A percentile compares a stretch with the other conserved stretches of the same genome.
Evolutionary conservation across 2,329 filamentous ascomycete genomes (phyloP).

Genomic region (Penicillium paneum): DNA sequence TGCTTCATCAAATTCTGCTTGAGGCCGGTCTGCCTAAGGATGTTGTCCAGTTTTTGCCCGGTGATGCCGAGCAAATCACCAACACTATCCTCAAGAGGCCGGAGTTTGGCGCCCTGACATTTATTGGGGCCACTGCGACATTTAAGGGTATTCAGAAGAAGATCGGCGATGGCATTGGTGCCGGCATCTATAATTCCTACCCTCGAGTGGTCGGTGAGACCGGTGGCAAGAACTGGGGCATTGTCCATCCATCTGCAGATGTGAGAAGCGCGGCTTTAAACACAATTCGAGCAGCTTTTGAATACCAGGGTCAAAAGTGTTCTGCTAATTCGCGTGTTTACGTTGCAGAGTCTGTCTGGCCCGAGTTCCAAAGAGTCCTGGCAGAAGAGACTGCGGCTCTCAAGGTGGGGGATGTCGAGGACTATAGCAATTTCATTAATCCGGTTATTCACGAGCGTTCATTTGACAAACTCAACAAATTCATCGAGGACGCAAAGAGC

Average conservation of each 20-base stretch:
- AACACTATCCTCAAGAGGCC: conserved; percentile 68
- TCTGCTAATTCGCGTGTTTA: conserved; percentile 76
- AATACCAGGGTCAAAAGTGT: conserved; percentile 88
- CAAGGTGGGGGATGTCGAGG: conserved; percentile 64
- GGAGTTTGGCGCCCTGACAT: conserved; percentile 81
- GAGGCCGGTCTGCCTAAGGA: conserved; percentile 83
- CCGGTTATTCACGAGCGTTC: conserved; percentile 77
- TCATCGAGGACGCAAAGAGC: conserved; percentile 72
- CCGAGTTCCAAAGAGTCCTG: conserved; percentile 64
- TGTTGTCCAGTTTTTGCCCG: conserved; percentile 87
- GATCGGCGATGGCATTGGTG: conserved; percentile 73
- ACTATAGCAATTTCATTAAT: conserved; percentile 73
- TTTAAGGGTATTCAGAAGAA: conserved; percentile 82
- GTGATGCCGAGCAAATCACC: conserved; percentile 77
- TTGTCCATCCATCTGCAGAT: conserved; percentile 72
- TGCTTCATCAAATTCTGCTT: conserved; percentile 79
- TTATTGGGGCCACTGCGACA: conserved; percentile 83
- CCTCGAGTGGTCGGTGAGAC: conserved; percentile 84
- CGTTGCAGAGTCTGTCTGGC: conserved; percentile 69
- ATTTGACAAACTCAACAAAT: conserved; percentile 71
- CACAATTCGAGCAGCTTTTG: conserved; percentile 78
- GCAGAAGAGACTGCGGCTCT: conserved; percentile 64
- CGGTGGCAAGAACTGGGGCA: conserved; percentile 86
- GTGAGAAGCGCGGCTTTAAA: conserved; percentile 72
- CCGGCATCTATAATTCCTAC: conserved; percentile 75